Evolutionary conservation across 108 stramenopile species (phyloP), one percentile per base, ranked within the genome.

Genomic region (Nitzschia putrida): DNA sequence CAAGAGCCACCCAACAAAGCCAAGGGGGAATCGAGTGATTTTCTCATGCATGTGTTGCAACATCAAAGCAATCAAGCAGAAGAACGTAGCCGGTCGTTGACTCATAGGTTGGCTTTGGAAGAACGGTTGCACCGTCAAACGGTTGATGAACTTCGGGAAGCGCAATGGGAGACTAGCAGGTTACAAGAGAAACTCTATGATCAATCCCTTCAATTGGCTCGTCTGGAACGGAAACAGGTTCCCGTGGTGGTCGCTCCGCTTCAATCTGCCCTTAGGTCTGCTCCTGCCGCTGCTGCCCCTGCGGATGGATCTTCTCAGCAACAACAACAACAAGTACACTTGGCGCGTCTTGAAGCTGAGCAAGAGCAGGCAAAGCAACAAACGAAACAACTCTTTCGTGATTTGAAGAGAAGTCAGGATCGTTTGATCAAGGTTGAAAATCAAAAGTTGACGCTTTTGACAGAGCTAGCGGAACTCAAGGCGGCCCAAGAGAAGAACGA

Each of bases 111-210:
- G 42, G 38, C 60, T 7, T 43, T 61, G 60, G 60, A 61, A 61
- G 60, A 61, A 43, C 38, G 60, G 16, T 61, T 61, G 60, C 60
- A 61, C 21, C 60, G 60, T 43, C 60, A 61, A 43, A 41, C 26
- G 26, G 41, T 34, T 24, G 60, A 41, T 14, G 60, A 61, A 37
- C 20, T 61, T 3, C 8, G 60, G 16, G 60, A 61, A 7, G 60
- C 60, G 7, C 25, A 61, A 43, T 61, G 60, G 60, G 60, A 61
- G 43, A 43, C 42, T 5, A 43, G 41, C 13, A n/a, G 6, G 7
- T 43, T 61, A 12, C 41, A 61, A 61, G 60, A 61, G 14, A 24
- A 61, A 61, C 20, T 61, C 60, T 20, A n/a, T 24, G 41, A 61
- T 37, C 60, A 61, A 61, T 13, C 25, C 8, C 26, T 13, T 8